Conservation (phyloP, 176 grass and related monocot genomes). For the Canna indica region DNA sequence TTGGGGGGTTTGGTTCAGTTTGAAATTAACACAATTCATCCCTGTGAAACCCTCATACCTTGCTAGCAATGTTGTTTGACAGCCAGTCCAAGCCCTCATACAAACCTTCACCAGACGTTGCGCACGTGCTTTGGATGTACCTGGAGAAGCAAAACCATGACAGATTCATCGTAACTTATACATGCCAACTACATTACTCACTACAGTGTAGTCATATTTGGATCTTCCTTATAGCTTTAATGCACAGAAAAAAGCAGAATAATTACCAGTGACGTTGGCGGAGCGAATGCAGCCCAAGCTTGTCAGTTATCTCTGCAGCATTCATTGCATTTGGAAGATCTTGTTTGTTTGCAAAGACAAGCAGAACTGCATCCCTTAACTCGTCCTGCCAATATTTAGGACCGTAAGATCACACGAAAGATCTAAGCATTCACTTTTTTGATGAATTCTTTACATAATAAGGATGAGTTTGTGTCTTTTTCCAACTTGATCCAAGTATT, state of each 20-base stretch:
- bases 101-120: neutral
- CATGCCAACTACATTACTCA: neutral
- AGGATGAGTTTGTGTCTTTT: neutral
- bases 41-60: neutral
- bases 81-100: neutral
- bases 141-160: neutral
- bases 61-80: slow-evolving; percentile 2
- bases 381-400: neutral
- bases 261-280: slow-evolving; percentile 1
- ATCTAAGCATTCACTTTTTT: neutral
- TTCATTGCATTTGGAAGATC: slow-evolving; percentile 4
- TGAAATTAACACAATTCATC: too few species aligned
- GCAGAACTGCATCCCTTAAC: neutral
- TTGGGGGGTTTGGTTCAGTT: too few species aligned
- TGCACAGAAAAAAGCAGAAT: too few species aligned
- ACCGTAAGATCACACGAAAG: neutral
- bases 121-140: neutral
- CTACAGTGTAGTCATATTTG: too few species aligned
- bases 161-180: neutral
- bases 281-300: neutral
- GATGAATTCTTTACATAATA: neutral
- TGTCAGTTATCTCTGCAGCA: neutral
- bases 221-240: too few species aligned
- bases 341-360: slow-evolving; percentile 2
- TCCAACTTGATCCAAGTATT: too few species aligned